Base-by-base conservation (phyloP, 345 rosid species). In the Eucalyptus cladocalyx region DNA sequence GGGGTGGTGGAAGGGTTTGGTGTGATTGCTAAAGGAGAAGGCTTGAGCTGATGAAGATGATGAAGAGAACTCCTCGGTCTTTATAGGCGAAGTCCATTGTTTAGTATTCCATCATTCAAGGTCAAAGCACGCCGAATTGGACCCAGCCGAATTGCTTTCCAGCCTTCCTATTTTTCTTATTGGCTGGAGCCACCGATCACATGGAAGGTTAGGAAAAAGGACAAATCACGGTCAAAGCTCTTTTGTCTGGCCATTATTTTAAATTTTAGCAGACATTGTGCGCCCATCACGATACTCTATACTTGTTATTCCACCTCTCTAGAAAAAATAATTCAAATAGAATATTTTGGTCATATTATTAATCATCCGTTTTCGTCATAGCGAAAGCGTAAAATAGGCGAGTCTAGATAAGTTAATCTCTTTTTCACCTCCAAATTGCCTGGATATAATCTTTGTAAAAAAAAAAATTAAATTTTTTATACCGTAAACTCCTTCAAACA, bases 311-410 rank as follows among this genome's bases (percentile, higher is more conserved):
- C 62, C 10, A 10, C 30, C 42, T 69, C 12, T 69, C 80, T 69
- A 69, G 42, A 69, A 69, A 69, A 69, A 32, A 4, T 9, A 69
- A 69, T 69, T 32, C 80, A 32, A 32, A 8, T 15, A 5, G 23
- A 4, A 69, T 69, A 69, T 32, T 34, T 69, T 32, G 23, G 11
- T 32, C 23, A 5, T 32, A 9, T 9, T 17, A 1, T 69, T 19
- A 69, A 5, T 69, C 23, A 9, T 32, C 21, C 23, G 2, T 69
- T 69, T 69, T 5, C 23, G 0, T 17, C 4, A 1, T 4, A 51
- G 54, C 21, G 23, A 51, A 51, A 51, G 23, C 23, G 2, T 51
- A 51, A 32, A 32, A 69, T 32, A 5, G 42, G 24, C 12, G 6
- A 69, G 23, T 4, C 24, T 17, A 69, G 6, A 69, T 67, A 69